Base-by-base conservation (phyloP, 495 filamentous ascomycete genomes). In the Polyplosphaeria fusca region DNA sequence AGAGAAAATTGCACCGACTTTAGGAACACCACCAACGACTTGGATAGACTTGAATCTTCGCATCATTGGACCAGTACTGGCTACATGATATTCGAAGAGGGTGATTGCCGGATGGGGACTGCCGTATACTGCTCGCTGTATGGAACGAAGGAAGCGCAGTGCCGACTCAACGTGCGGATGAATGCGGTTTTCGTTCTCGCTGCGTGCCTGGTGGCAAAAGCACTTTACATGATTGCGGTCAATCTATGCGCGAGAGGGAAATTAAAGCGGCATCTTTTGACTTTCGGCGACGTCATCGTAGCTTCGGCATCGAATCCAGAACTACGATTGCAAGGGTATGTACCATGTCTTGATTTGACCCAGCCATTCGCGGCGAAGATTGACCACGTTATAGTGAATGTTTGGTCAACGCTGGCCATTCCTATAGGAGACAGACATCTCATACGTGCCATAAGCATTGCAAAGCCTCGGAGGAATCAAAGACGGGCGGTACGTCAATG, bases 391-490 rank as follows among this genome's bases (percentile, higher is more conserved):
- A 28, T 22, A 60, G 57, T 1, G 51, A 55, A 52, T 51, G 58
- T 25, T 43, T 64, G 60, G 60, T 64, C 19, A 59, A 64, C 35
- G 60, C 60, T 5, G 28, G 18, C 24, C 35, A 64, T 11, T 52
- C n/a, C 22, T 53, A 51, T 47, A 35, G 55, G 2, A 35, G 50
- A 38, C n/a, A 35, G 2, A 50, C 42, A 5, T 32, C 43, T 1
- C 60, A 64, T 23, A 55, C 54, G 20, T 64, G 60, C 37, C 60
- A 64, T 30, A 64, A 59, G 43, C 60, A 64, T 24, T 64, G 60
- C 39, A 58, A 48, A 18, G 49, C 24, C 28, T 32, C 46, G 14
- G 32, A 58, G 11, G 37, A 45, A 9, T 64, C 60, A 0, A 54
- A 47, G 26, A 64, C 60, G 0, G 60, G 60, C 12, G 55, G 55